Percentiles rank a stretch among this genome's conserved stretches.
phyloP scores from a whole-genome alignment of 1,284 basidiomycete genomes.

The Irpex sp. region DNA sequence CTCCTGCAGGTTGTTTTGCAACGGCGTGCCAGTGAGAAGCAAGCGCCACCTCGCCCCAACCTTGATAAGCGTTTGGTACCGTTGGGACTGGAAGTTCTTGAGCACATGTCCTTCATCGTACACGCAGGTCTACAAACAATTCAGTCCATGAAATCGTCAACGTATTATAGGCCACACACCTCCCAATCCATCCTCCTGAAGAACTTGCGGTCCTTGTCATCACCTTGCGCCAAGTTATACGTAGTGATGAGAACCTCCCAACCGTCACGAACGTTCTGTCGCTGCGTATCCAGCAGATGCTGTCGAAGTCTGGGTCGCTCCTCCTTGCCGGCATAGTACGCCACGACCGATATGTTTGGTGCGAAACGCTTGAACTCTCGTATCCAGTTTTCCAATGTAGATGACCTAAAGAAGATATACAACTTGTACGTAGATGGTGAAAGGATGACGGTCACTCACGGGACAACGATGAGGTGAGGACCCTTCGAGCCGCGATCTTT shows the following conservation, averaged over 20 bases:
- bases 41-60: conserved; percentile 89
- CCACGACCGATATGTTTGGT: conserved; percentile 81
- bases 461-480: conserved; percentile 93
- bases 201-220: conserved; percentile 87
- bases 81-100: conserved; percentile 96
- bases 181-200: conserved; percentile 92
- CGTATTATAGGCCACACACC: conserved; percentile 42
- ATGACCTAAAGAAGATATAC: conserved; percentile 56
- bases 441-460: conserved; percentile 52
- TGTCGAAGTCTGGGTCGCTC: conserved; percentile 81
- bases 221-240: conserved; percentile 91
- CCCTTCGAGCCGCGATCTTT: conserved; percentile 77
- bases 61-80: conserved; percentile 86
- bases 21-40: conserved; percentile 92
- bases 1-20: conserved; percentile 92
- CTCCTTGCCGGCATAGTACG: conserved; percentile 92
- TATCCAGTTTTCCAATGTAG: conserved; percentile 98
- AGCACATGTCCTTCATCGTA: conserved; percentile 96
- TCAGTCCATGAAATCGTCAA: background rate
- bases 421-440: background rate
- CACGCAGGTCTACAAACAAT: conserved; percentile 68
- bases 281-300: conserved; percentile 57
- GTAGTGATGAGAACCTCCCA: conserved; percentile 97
- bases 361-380: conserved; percentile 93
- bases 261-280: conserved; percentile 44